Evolutionary conservation across 495 filamentous ascomycete species (phyloP), one percentile per base, ranked within the genome.

Genomic region (Aspergillus homomorphus): DNA sequence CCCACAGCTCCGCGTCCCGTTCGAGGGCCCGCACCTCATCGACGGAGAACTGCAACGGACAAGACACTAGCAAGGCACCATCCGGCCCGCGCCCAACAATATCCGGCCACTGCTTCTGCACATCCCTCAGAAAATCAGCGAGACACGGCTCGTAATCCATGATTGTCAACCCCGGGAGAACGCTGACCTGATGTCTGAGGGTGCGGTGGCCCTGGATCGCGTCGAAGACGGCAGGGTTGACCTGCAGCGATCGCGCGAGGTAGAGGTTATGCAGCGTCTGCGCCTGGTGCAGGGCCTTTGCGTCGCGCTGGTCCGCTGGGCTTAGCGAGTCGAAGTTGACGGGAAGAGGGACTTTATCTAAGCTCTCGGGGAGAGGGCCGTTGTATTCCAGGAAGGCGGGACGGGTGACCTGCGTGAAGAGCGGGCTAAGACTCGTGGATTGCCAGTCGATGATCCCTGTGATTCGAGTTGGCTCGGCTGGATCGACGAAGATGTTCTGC

Each of bases 371-470:
- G 51, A 57, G 26, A 9, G 66, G 66, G 33, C 60, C 62, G n/a
- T 59, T 59, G 57, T 68, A 68, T 50, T 65, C 62, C 15, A 67
- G 62, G 60, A 69, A 62, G 14, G 54, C 66, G 23, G 69, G 67
- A 21, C 48, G 60, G n/a, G 38, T 33, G 33, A 53, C 60, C 46
- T 70, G 67, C 45, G 59, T 61, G 30, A 64, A 69, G 56, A 70
- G 62, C 18, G 67, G 65, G 44, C 49, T 55, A 0, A 51, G 50
- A 54, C 62, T 61, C 44, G 56, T 41, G 44, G 60, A 66, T 56
- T 70, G 67, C 67, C 67, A 70, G 59, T 68, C 65, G 44, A 70
- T 63, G 23, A 67, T 66, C 24, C 65, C 65, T 3, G 61, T 7
- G 26, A 70, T 64, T n/a, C 50, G 54, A 28, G 21, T 54, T 56